Percentiles rank a stretch among this genome's conserved stretches.
phyloP scores from a whole-genome alignment of 768 basidiomycete species.

The Pleurotus giganteus region DNA sequence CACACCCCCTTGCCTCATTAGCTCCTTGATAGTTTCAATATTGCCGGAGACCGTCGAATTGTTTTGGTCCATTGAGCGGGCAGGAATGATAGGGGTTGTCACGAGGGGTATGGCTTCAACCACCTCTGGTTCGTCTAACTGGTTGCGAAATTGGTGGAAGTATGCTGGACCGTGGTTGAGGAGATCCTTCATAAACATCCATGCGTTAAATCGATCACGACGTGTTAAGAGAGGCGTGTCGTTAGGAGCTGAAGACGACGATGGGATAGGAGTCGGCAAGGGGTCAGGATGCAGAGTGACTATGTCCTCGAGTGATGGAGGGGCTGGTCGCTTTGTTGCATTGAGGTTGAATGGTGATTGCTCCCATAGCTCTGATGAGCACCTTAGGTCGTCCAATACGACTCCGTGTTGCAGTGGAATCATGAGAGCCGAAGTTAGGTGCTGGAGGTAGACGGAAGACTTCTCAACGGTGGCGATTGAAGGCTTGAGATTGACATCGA shows the following conservation, averaged over 20 bases:
- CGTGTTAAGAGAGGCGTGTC: conserved; percentile 8
- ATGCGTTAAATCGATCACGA: conserved; percentile 16
- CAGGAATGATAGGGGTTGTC: conserved; percentile 9
- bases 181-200: conserved; percentile 15
- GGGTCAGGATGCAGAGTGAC: background rate
- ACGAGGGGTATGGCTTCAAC: conserved; percentile 14
- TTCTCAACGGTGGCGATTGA: conserved; percentile 13
- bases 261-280: background rate
- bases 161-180: conserved; percentile 15
- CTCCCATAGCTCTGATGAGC: conserved; percentile 8
- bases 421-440: conserved; percentile 17
- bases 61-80: conserved; percentile 10
- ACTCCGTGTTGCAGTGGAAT: conserved; percentile 16
- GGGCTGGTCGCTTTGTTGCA: background rate
- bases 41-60: conserved; percentile 10
- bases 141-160: conserved; percentile 11
- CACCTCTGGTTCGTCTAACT: conserved; percentile 9
- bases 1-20: background rate
- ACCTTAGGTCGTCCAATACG: background rate
- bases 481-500: conserved; percentile 17
- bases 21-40: conserved; percentile 10
- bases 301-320: background rate
- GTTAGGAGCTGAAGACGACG: conserved; percentile 11
- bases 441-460: conserved; percentile 11
- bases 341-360: conserved; percentile 6